A percentile compares a stretch with the other conserved stretches of the same genome.
Evolutionary conservation across 2,329 filamentous ascomycete species (phyloP).

Genomic region (Curvularia sp.): DNA sequence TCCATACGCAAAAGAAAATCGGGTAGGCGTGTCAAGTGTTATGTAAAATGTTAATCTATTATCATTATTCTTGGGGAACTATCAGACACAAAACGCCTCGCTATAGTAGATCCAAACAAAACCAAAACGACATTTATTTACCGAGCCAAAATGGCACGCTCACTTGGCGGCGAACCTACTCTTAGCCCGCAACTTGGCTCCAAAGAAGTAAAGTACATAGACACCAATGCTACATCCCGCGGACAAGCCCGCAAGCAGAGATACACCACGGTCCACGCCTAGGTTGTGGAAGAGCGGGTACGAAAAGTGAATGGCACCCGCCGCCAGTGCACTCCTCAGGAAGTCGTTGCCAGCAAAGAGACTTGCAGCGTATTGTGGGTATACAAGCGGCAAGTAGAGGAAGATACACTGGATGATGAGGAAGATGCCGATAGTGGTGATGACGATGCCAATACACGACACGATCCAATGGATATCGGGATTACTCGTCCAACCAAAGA

Average conservation of each 20-base stretch:
- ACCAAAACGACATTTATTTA: not conserved
- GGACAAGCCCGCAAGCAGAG: slow-evolving; percentile 52
- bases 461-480: slow-evolving; percentile 64
- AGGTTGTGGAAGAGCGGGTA: slow-evolving; percentile 66
- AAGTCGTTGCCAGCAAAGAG: slow-evolving; percentile 72
- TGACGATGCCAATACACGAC: slow-evolving; percentile 60
- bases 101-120: not conserved
- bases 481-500: slow-evolving; percentile 74
- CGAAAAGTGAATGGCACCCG: slow-evolving; percentile 66
- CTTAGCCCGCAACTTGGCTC: slow-evolving; percentile 39
- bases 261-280: slow-evolving; percentile 64
- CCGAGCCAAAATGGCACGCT: not conserved
- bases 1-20: not conserved
- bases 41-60: not conserved
- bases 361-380: slow-evolving; percentile 55
- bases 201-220: slow-evolving; percentile 62
- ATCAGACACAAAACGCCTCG: not conserved
- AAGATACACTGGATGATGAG: slow-evolving; percentile 59
- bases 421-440: slow-evolving; percentile 57
- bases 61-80: not conserved
- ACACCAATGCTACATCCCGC: slow-evolving; percentile 61
- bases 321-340: slow-evolving; percentile 62
- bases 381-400: slow-evolving; percentile 70
- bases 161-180: slow-evolving; percentile 44
- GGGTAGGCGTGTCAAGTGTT: not conserved